Percentiles rank a stretch among this genome's conserved stretches.
Evolutionary conservation across 83 land plant genomes (phyloP).

Genomic region (Picea mariana): DNA sequence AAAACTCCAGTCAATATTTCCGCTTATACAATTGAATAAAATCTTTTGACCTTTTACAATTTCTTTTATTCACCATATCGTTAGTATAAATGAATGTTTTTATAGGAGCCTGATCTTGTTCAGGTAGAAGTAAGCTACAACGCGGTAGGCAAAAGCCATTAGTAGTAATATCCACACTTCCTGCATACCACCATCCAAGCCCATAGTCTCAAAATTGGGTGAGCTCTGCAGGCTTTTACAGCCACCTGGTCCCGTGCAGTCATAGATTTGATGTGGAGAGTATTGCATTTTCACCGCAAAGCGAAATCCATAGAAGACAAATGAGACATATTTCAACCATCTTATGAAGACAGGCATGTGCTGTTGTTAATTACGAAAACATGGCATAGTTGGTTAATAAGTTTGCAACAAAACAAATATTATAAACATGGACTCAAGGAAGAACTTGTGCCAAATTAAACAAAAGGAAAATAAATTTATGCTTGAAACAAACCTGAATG

Average conservation of each 20-base stretch:
- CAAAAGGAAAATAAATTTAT: too few relatives aligned
- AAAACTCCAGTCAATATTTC: too few relatives aligned
- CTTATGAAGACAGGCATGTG: conserved; percentile 84
- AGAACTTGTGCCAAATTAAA: too few relatives aligned
- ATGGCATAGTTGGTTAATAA: too few relatives aligned
- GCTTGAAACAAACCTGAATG: conserved; percentile 67
- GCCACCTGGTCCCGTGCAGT: conserved; percentile 54
- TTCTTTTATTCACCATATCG: too few relatives aligned
- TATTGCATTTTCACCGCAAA: conserved; percentile 85
- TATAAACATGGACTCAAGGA: too few relatives aligned
- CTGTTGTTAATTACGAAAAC: conserved; percentile 39
- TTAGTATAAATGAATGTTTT: too few relatives aligned
- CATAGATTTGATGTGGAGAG: conserved; percentile 64
- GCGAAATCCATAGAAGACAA: conserved; percentile 82
- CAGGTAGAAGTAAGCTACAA: conserved; percentile 72
- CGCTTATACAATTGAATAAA: too few relatives aligned
- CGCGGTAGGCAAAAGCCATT: conserved; percentile 76
- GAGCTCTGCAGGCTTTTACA: conserved; percentile 71
- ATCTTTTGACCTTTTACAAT: too few relatives aligned
- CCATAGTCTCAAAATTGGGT: conserved; percentile 65
- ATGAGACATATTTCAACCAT: conserved; percentile 88
- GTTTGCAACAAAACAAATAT: too few relatives aligned
- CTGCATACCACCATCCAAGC: conserved; percentile 55
- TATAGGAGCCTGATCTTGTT: conserved; percentile 12
- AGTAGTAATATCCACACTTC: conserved; percentile 78